Evolutionary conservation across 192 early-diverging fungal species (phyloP).

Genomic region (Umbelopsis sp.): DNA sequence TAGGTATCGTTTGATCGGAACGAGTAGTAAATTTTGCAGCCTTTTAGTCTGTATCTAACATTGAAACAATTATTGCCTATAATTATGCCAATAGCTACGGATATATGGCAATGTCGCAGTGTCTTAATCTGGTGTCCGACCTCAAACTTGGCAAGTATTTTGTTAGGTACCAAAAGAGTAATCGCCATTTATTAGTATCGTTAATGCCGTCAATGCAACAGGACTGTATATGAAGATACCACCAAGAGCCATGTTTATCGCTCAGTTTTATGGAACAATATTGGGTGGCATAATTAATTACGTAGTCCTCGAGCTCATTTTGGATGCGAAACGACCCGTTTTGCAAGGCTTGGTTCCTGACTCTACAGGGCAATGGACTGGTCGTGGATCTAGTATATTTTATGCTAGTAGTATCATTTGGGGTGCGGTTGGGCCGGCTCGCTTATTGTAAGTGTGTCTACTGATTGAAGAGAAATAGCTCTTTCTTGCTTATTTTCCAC

Average conservation of each 20-base stretch:
- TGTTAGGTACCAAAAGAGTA: slow-evolving; percentile 24
- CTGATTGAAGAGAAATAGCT: not conserved
- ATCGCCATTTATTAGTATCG: too few relatives aligned
- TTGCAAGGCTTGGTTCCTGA: slow-evolving; percentile 22
- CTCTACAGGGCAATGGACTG: slow-evolving; percentile 48
- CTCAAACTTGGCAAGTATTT: slow-evolving; percentile 56
- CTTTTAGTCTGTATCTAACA: not conserved
- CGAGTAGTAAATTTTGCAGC: not conserved
- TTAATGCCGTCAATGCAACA: not conserved
- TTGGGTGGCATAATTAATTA: slow-evolving; percentile 47
- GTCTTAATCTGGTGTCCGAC: slow-evolving; percentile 59
- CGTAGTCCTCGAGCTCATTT: slow-evolving; percentile 12
- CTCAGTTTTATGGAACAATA: slow-evolving; percentile 61
- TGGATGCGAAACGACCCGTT: slow-evolving; percentile 6
- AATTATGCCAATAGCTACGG: not conserved
- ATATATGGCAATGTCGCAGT: slow-evolving; percentile 47
- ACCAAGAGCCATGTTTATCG: slow-evolving; percentile 63
- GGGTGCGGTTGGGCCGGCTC: slow-evolving; percentile 41
- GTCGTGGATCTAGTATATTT: slow-evolving; percentile 22
- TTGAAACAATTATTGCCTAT: not conserved
- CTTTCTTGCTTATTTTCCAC: not conserved
- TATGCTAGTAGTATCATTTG: slow-evolving; percentile 41
- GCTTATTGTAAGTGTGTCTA: not conserved
- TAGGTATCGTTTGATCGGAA: not conserved
- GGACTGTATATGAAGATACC: slow-evolving; percentile 76